These are phyloP conservation scores for Psilocybe subaeruginosa DNA, from an alignment of 768 basidiomycete species.

Conservation along the genomic window DNA sequence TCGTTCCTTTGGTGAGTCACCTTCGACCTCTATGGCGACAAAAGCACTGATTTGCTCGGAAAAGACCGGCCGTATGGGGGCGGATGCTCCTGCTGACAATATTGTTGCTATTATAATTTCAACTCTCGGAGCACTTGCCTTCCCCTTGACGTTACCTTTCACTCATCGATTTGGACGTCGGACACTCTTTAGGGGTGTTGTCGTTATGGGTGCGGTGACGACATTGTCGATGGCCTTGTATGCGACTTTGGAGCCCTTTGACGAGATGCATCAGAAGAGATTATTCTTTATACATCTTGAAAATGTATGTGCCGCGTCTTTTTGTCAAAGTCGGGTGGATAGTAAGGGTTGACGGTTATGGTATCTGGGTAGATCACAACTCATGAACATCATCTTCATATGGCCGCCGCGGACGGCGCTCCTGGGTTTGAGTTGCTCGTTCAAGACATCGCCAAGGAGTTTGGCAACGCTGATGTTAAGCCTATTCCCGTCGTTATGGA, in stretches of 20 bases:
- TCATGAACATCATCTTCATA: conserved; percentile 71
- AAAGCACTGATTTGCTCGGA: neutral
- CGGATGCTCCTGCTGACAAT: conserved; percentile 83
- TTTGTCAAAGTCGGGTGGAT: no score
- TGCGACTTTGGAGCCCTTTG: conserved; percentile 65
- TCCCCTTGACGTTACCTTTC: conserved; percentile 72
- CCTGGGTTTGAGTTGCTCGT: conserved; percentile 74
- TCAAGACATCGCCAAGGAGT: conserved; percentile 56
- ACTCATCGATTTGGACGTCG: conserved; percentile 66
- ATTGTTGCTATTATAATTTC: conserved; percentile 83
- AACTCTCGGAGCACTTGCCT: conserved; percentile 52
- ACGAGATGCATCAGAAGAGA: conserved; percentile 85
- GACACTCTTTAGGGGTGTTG: conserved; percentile 38
- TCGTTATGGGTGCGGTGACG: conserved; percentile 49
- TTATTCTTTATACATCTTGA: conserved; percentile 84
- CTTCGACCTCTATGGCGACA: neutral
- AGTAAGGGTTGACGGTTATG: neutral
- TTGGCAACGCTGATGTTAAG: conserved; percentile 47
- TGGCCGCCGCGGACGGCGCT: conserved; percentile 82
- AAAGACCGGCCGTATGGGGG: conserved; percentile 83
- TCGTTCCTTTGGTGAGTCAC: conserved; percentile 78
- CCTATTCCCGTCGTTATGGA: conserved; percentile 62
- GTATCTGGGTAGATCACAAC: conserved; percentile 60
- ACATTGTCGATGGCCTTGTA: conserved; percentile 63
- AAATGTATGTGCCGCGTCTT: conserved; percentile 57